Percentiles rank a stretch among this genome's conserved stretches.
Conservation (phyloP, 768 basidiomycete species). For the Daedaleopsis nitida region DNA sequence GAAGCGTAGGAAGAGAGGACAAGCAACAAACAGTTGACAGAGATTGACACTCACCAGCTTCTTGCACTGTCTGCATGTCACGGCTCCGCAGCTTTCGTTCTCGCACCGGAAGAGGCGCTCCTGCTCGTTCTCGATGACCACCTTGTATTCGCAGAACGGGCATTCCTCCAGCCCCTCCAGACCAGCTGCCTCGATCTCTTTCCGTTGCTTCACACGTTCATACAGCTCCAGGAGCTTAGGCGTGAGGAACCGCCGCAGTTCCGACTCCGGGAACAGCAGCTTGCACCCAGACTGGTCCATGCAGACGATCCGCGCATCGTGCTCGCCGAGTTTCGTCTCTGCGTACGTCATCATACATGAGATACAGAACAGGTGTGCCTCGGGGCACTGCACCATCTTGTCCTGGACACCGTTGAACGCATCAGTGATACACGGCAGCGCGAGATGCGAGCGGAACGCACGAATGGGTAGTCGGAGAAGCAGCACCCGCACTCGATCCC, state of each 20-base stretch:
- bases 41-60: conserved; percentile 50
- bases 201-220: conserved; percentile 72
- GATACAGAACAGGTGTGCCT: conserved; percentile 85
- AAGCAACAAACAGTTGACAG: neutral
- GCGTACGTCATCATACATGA: conserved; percentile 72
- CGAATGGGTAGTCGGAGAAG: conserved; percentile 71
- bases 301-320: conserved; percentile 66
- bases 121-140: conserved; percentile 52
- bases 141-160: conserved; percentile 88
- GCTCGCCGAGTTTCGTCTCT: conserved; percentile 63
- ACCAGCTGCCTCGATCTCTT: conserved; percentile 77
- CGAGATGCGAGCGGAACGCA: conserved; percentile 38
- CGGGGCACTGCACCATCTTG: conserved; percentile 87
- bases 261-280: conserved; percentile 64
- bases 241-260: conserved; percentile 68
- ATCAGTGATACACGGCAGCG: neutral
- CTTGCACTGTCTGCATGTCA: conserved; percentile 82
- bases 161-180: conserved; percentile 86
- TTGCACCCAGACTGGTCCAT: conserved; percentile 82
- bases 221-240: conserved; percentile 69
- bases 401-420: conserved; percentile 44
- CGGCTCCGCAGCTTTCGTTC: conserved; percentile 66
- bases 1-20: neutral
- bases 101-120: conserved; percentile 48
- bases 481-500: conserved; percentile 91